These are phyloP conservation scores for Trametes elegans DNA, from an alignment of 768 basidiomycete species.

Conservation along the genomic window DNA sequence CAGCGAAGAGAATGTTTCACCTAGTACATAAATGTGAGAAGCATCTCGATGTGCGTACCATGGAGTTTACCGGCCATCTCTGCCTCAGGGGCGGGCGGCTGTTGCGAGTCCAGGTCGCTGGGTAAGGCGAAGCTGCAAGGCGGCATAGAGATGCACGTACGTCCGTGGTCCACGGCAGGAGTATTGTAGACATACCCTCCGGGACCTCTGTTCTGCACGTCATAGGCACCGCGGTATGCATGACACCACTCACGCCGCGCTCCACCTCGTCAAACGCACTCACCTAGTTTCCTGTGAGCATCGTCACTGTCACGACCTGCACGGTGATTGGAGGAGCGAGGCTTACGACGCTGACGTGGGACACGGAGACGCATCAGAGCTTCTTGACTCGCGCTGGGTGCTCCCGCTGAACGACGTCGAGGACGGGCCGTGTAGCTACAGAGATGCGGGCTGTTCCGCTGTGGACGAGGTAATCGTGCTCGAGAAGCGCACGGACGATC, in stretches of 20 bases:
- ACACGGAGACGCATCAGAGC: background rate
- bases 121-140: too few relatives aligned
- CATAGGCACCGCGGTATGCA: slow-evolving; percentile 66
- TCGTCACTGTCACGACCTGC: background rate
- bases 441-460: slow-evolving; percentile 60
- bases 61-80: too few relatives aligned
- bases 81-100: background rate
- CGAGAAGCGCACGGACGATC: slow-evolving; percentile 51
- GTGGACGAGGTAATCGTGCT: slow-evolving; percentile 56
- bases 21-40: too few relatives aligned
- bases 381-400: background rate
- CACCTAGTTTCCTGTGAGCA: slow-evolving; percentile 32
- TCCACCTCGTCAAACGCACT: slow-evolving; percentile 77
- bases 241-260: slow-evolving; percentile 66
- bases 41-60: too few relatives aligned
- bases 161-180: slow-evolving; percentile 43
- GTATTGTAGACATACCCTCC: slow-evolving; percentile 41
- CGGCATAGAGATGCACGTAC: background rate
- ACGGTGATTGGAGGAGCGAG: background rate
- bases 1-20: too few relatives aligned
- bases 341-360: background rate
- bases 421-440: slow-evolving; percentile 54
- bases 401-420: slow-evolving; percentile 38
- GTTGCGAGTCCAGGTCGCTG: too few relatives aligned
- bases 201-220: slow-evolving; percentile 43